Evolutionary conservation across 768 basidiomycete genomes (phyloP).

Genomic region (Auriculariales sp.): DNA sequence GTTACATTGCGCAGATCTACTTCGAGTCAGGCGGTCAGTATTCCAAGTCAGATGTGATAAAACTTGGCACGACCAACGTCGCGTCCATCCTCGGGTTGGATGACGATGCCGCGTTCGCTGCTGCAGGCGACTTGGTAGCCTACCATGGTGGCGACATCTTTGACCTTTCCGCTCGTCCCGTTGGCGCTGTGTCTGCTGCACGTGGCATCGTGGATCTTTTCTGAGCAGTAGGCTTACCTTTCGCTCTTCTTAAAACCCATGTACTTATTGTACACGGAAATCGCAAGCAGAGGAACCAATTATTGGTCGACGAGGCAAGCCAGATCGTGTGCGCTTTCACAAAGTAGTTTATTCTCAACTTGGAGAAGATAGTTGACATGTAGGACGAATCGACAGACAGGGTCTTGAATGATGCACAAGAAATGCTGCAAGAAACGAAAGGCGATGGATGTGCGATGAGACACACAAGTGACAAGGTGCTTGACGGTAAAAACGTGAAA

Average conservation of each 20-base stretch:
- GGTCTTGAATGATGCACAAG: conserved; percentile 60
- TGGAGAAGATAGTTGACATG: conserved; percentile 30
- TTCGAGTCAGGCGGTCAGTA: conserved; percentile 14
- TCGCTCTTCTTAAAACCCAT: not conserved
- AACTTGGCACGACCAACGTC: conserved; percentile 20
- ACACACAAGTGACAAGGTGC: too few species aligned
- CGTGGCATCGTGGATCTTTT: not conserved
- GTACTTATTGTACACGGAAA: not conserved
- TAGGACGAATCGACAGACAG: conserved; percentile 53
- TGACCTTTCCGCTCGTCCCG: conserved; percentile 7
- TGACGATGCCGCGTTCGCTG: conserved; percentile 9
- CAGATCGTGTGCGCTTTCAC: not conserved
- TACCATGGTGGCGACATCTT: conserved; percentile 18
- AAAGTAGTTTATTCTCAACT: not conserved
- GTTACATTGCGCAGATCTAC: not conserved
- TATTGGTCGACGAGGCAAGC: not conserved
- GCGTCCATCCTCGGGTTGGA: conserved; percentile 21
- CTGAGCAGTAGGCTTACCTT: not conserved
- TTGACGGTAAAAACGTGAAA: too few species aligned
- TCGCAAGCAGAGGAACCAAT: too few species aligned
- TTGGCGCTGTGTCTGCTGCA: not conserved
- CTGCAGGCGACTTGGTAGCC: conserved; percentile 17
- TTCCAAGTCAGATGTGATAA: conserved; percentile 16
- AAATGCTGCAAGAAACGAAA: conserved; percentile 72
- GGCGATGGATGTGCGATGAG: conserved; percentile 32